Evolutionary conservation across 306 rosid genomes (phyloP).

Genomic region (Vigna trinervia): DNA sequence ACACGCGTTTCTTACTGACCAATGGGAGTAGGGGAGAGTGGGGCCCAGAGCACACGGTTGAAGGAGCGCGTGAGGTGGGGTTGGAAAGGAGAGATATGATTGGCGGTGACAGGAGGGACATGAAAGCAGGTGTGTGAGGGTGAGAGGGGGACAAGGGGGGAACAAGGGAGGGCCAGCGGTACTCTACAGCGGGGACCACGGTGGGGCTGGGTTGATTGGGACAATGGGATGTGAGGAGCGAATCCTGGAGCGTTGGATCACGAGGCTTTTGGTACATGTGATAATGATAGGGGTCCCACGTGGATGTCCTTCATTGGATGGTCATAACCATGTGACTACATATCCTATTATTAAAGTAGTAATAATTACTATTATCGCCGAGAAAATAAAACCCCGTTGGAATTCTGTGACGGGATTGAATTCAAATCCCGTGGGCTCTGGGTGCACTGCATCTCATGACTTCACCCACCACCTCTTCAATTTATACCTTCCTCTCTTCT

Average conservation of each 20-base stretch:
- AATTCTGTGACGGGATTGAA: neutral
- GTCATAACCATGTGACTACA: slow-evolving; percentile 47
- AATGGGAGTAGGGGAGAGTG: slow-evolving; percentile 40
- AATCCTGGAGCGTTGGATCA: slow-evolving; percentile 55
- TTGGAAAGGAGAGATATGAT: slow-evolving; percentile 26
- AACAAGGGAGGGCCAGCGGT: slow-evolving; percentile 48
- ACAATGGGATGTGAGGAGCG: slow-evolving; percentile 17
- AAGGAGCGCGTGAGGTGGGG: slow-evolving; percentile 35
- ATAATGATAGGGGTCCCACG: slow-evolving; percentile 48
- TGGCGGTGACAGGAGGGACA: slow-evolving; percentile 51
- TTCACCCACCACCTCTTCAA: neutral
- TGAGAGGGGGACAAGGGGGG: slow-evolving; percentile 53
- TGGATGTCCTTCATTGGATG: slow-evolving; percentile 53
- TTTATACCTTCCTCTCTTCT: neutral
- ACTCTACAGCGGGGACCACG: slow-evolving; percentile 54
- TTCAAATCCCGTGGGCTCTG: slow-evolving; percentile 29
- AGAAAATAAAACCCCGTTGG: neutral
- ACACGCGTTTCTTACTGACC: slow-evolving; percentile 54
- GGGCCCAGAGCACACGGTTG: slow-evolving; percentile 33
- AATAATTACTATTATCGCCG: neutral
- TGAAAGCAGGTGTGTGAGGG: slow-evolving; percentile 39
- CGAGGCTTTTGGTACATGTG: slow-evolving; percentile 52
- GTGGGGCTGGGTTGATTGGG: slow-evolving; percentile 53
- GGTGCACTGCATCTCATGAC: neutral
- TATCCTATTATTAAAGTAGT: too few relatives aligned